phyloP scores from a whole-genome alignment of 169 alveolate species.

The Amoebophrya sp. region DNA sequence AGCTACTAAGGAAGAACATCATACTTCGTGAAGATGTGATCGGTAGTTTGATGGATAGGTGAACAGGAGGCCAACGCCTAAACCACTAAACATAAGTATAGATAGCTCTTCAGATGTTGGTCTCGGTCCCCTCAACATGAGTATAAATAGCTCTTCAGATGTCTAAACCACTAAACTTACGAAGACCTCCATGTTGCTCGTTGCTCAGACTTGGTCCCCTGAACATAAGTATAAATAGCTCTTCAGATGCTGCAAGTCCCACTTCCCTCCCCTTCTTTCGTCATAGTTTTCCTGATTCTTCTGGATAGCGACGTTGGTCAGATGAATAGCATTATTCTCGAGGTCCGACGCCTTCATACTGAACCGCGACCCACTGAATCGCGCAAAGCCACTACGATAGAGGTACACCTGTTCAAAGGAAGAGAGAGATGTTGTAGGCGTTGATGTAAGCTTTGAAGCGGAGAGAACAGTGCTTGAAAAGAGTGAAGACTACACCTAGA shows the following conservation, averaged over 20 bases:
- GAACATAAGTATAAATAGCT: slow-evolving; percentile 55
- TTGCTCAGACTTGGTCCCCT: no score
- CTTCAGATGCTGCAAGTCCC: slow-evolving; percentile 67
- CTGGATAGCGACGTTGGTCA: slow-evolving; percentile 79
- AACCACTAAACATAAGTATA: no score
- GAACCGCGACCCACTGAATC: slow-evolving; percentile 72
- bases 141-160: slow-evolving; percentile 56
- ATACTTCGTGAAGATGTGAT: slow-evolving; percentile 58
- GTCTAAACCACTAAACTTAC: no score
- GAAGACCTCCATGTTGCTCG: no score
- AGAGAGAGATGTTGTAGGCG: no score
- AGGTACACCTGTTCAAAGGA: slow-evolving; percentile 81
- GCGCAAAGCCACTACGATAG: slow-evolving; percentile 85
- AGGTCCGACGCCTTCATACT: slow-evolving; percentile 53
- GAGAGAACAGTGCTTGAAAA: no score
- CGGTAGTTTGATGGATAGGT: background rate
- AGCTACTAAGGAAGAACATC: slow-evolving; percentile 66
- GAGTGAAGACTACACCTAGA: no score
- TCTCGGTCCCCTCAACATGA: no score
- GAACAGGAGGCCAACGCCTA: no score
- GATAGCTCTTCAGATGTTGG: no score
- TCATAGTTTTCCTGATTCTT: slow-evolving; percentile 71
- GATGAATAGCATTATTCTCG: slow-evolving; percentile 60
- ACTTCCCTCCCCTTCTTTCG: slow-evolving; percentile 74
- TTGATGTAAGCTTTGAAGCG: no score